Conservation (phyloP, 345 rosid genomes). For the Linum tenue region DNA sequence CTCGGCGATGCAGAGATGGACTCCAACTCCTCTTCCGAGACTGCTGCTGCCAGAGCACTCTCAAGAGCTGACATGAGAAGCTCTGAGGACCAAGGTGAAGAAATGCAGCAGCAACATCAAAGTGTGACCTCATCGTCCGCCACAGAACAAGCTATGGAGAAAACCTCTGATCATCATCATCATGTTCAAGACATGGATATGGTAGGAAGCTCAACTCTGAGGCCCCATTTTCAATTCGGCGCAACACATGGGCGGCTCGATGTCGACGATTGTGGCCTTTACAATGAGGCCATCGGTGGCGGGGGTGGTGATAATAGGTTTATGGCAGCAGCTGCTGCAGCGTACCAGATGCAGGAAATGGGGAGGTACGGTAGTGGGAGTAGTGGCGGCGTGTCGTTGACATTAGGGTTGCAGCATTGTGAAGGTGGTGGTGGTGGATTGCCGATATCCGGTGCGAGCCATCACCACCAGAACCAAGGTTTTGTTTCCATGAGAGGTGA, state of each 20-base stretch:
- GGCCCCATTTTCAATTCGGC: constrained; percentile 18
- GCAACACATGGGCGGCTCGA: constrained; percentile 10
- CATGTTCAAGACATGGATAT: constrained; percentile 18
- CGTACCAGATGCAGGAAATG: constrained; percentile 47
- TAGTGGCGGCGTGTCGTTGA: constrained; percentile 71
- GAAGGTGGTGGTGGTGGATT: constrained; percentile 39
- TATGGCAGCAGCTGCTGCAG: constrained; percentile 31
- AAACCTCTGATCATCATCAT: constrained; percentile 34
- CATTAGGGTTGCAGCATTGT: constrained; percentile 86
- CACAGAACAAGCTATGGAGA: constrained; percentile 23
- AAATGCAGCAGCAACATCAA: constrained; percentile 40
- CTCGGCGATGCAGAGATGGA: constrained; percentile 31
- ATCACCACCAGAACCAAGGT: constrained; percentile 19
- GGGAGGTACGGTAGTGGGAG: constrained; percentile 41
- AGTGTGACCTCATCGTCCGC: constrained; percentile 22
- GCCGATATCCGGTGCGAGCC: constrained; percentile 37
- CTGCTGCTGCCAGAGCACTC: no score
- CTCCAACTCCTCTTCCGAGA: not conserved
- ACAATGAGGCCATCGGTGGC: constrained; percentile 11
- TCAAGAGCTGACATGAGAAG: no score
- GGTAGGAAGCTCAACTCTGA: constrained; percentile 17
- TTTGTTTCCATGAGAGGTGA: constrained; percentile 42
- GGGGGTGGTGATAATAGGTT: constrained; percentile 16
- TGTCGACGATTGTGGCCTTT: constrained; percentile 16
- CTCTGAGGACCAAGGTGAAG: constrained; percentile 31